Evolutionary conservation across 116 monocot genomes (phyloP).

Genomic region (Iris pallida): DNA sequence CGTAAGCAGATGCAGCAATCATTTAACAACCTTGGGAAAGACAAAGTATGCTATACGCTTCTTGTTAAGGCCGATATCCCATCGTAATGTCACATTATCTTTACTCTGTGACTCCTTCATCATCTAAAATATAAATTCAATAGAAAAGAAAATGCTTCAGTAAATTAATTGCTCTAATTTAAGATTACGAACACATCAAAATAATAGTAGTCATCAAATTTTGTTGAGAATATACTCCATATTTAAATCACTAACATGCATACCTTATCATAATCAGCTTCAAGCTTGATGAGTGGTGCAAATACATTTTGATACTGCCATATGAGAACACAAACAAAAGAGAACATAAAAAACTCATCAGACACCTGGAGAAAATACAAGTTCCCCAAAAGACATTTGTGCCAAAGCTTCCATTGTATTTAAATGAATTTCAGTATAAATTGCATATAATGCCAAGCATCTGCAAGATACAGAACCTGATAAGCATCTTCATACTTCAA

Average conservation of each 20-base stretch:
- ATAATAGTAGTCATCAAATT: not conserved
- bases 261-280: slow-evolving; percentile 99
- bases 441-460: no score
- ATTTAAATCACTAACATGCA: not conserved
- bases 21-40: slow-evolving; percentile 71
- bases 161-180: not conserved
- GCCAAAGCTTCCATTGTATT: not conserved
- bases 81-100: slow-evolving; percentile 75
- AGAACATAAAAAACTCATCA: not conserved
- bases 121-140: slow-evolving; percentile 38
- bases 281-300: slow-evolving; percentile 94
- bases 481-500: slow-evolving; percentile 97
- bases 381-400: not conserved
- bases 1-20: no score
- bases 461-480: slow-evolving; percentile 40
- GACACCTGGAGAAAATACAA: not conserved
- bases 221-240: not conserved
- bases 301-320: slow-evolving; percentile 97
- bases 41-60: slow-evolving; percentile 89
- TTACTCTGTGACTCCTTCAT: slow-evolving; percentile 99
- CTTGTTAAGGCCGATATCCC: slow-evolving; percentile 96
- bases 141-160: not conserved
- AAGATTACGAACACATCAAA: not conserved
- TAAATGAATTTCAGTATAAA: slow-evolving; percentile 1
- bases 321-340: slow-evolving; percentile 6